Base-by-base conservation (phyloP, 2,329 filamentous ascomycete genomes). In the Colletotrichum orbiculare region DNA sequence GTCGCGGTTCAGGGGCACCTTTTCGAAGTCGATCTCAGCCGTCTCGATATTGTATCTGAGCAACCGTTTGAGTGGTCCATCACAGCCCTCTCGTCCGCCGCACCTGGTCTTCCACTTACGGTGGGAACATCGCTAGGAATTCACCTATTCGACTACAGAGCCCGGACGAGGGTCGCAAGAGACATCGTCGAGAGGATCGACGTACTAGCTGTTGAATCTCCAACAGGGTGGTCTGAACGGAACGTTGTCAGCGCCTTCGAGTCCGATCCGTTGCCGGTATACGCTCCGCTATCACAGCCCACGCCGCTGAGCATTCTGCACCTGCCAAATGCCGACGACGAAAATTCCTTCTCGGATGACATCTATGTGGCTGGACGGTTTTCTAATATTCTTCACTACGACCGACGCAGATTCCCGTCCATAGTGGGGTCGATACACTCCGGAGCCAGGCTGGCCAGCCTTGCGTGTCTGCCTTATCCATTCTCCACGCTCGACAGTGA, bases 311-410 rank as follows among this genome's bases (percentile, higher is more conserved):
- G 90, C 49, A 94, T 97, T 67, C 81, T 96, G 2, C 93, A 97
- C 73, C 82, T 94, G 35, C 89, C 90, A 12, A 82, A 80, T 8
- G 79, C 86, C 1, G 85, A 83, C 0, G 76, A 80, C 8, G 75
- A 75, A 9, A 79, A 80, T 53, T 82, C 87, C 67, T 82, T 89
- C 15, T 91, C 92, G 54, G 86, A 91, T 64, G 91, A 96, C 37
- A 96, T 98, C 45, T 95, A 94, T 79, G 88, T 97, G 41, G 93
- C 91, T 5, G 95, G 95, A 0, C 88, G 95, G 13, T 97, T 97
- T 74, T 91, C 94, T 5, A 94, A 89, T 71, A 92, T 97, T 61
- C 81, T 97, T 4, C 91, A 93, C 73, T 98, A 97, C 77, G 94
- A 97, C 73, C 87, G 94, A 4, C 90, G 95, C 48, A 93, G 87